Evolutionary conservation across 768 basidiomycete species (phyloP), one percentile per base, ranked within the genome.

Genomic region (Rhodosporidiobolus sp.): DNA sequence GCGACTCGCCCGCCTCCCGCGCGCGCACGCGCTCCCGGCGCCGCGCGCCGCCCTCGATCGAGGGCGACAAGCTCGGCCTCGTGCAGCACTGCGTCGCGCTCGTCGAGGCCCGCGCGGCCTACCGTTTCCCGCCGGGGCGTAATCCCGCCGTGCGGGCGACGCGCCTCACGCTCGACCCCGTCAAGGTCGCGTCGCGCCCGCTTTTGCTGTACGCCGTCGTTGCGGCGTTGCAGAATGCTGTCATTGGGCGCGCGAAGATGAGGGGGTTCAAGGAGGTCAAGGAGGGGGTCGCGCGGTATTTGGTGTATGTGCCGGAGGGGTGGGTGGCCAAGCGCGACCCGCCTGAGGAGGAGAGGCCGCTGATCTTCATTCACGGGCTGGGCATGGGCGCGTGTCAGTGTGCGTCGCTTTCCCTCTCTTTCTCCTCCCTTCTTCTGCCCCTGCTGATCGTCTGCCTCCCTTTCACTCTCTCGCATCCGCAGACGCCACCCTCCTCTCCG

Each of bases 291-390:
- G 58, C 94, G n/a, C 90, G 93, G 87, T 91, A 80, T 79, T 83
- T 93, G 34, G 80, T 93, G 30, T 87, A 89, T 54, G 82, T 88
- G 48, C 93, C 94, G 4, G 77, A 81, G 14, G 80, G 83, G 22
- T 93, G 91, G 91, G 83, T 87, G 56, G 80, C 86, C 5, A 79
- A 80, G 26, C 84, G 79, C 52, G 88, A 86, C 34, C 32, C 56
- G 35, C 3, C 22, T 7, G 75, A 70, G 35, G 57, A 57, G 20
- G 62, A 65, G 30, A 84, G 84, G 43, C 94, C 94, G 0, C 81
- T 94, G 49, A 85, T 96, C 24, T 92, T 94, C 79, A 80, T 92
- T 49, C 93, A 96, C 78, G 94, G 94, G 6, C 86, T 98, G 3
- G 94, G 94, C 17, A 84, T 94, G 60, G 93, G 93, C 6, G 80